These are phyloP conservation scores for Saccharomyces hybrid DNA, from an alignment of 1,139 yeast species.

Conservation along the genomic window DNA sequence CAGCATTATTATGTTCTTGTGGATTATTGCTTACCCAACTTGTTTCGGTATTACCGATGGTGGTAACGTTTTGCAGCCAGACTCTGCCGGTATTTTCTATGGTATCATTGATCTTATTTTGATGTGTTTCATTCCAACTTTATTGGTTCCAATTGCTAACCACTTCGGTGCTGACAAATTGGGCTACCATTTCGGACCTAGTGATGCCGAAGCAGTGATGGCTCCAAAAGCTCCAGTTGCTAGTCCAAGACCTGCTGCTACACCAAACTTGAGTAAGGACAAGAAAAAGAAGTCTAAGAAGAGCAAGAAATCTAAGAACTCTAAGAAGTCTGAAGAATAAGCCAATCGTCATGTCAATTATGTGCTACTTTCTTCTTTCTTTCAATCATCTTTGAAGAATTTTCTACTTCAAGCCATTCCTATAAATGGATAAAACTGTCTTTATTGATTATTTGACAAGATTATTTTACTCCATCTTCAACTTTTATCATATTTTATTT, in stretches of 20 bases:
- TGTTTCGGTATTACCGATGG: conserved; percentile 60
- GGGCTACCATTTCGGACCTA: conserved; percentile 6
- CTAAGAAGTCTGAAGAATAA: conserved; percentile 11
- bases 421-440: not conserved
- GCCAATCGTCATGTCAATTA: not conserved
- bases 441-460: not conserved
- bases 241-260: conserved; percentile 5
- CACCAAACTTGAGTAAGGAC: conserved; percentile 2
- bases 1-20: conserved; percentile 35
- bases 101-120: conserved; percentile 51
- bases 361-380: not conserved
- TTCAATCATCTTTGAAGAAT: conserved; percentile 3
- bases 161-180: conserved; percentile 21
- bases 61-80: conserved; percentile 57
- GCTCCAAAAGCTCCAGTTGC: conserved; percentile 5
- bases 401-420: not conserved
- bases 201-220: not conserved
- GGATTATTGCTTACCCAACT: conserved; percentile 46
- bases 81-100: conserved; percentile 55
- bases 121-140: conserved; percentile 32
- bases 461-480: not conserved
- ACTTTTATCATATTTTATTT: conserved; percentile 1
- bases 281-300: conserved; percentile 13
- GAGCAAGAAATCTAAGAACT: conserved; percentile 8
- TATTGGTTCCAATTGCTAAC: conserved; percentile 20